These are phyloP conservation scores for Mallotus nudiflorus DNA, from an alignment of 345 rosid species.

Conservation along the genomic window DNA sequence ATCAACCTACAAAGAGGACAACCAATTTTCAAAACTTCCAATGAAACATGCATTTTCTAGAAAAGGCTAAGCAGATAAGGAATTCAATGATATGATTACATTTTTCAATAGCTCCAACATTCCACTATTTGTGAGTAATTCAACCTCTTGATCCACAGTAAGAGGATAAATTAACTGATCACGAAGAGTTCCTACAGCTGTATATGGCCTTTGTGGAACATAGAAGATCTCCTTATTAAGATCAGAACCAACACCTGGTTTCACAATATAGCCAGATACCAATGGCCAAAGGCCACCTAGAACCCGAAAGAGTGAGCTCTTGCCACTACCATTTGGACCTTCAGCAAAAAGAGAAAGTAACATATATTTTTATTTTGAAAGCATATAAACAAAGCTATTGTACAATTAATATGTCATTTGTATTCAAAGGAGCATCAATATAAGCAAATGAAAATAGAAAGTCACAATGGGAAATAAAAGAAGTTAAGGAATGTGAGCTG, in stretches of 20 bases:
- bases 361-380: slow-evolving; percentile 3
- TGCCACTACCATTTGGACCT: slow-evolving; percentile 99
- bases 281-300: slow-evolving; percentile 99
- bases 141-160: slow-evolving; percentile 66
- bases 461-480: background rate
- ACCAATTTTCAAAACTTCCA: slow-evolving; percentile 4
- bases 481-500: background rate
- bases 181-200: slow-evolving; percentile 96
- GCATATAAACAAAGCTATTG: background rate
- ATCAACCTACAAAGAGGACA: slow-evolving; percentile 64
- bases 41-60: background rate
- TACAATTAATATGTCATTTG: background rate
- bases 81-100: slow-evolving; percentile 45
- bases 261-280: slow-evolving; percentile 86
- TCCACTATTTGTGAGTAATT: slow-evolving; percentile 64
- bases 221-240: slow-evolving; percentile 97
- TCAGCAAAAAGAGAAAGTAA: slow-evolving; percentile 29
- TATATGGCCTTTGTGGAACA: slow-evolving; percentile 98
- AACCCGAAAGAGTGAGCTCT: slow-evolving; percentile 99
- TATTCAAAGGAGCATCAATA: background rate
- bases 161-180: slow-evolving; percentile 99
- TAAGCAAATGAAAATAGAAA: background rate
- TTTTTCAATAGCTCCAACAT: slow-evolving; percentile 90
- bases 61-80: background rate
- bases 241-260: slow-evolving; percentile 99